phyloP scores from a whole-genome alignment of 176 grass and related monocot species.

The Oryza officinalis region DNA sequence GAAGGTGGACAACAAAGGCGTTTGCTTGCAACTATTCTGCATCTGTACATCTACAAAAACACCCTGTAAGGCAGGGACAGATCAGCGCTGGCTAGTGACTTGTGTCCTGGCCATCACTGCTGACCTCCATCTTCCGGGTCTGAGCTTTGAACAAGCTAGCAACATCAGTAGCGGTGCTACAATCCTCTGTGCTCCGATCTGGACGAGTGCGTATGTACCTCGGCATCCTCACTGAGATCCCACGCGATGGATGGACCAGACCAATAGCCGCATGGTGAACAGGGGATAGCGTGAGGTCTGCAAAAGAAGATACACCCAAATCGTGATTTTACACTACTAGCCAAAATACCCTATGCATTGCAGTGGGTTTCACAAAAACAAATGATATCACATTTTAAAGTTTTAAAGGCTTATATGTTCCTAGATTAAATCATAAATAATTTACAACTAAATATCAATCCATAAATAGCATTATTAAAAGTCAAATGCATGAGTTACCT shows the following conservation, averaged over 20 bases:
- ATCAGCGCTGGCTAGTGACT: neutral
- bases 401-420: neutral
- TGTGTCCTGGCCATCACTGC: slow-evolving; percentile 21
- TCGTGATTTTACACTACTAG: neutral
- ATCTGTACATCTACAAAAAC: slow-evolving; percentile 33
- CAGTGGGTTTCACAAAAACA: too few relatives aligned
- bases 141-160: slow-evolving; percentile 74
- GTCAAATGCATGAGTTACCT: neutral
- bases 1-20: neutral
- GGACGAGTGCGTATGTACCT: slow-evolving; percentile 58
- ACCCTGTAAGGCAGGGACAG: neutral
- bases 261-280: slow-evolving; percentile 82
- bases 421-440: neutral
- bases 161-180: slow-evolving; percentile 66
- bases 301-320: neutral
- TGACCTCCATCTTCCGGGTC: slow-evolving; percentile 71
- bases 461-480: neutral
- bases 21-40: slow-evolving; percentile 14
- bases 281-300: slow-evolving; percentile 84
- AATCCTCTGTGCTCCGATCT: slow-evolving; percentile 69
- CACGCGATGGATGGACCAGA: slow-evolving; percentile 75
- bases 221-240: slow-evolving; percentile 85
- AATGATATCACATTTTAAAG: neutral
- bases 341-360: too few relatives aligned
- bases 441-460: neutral